Conservation (phyloP, 2,329 filamentous ascomycete genomes). For the Colletotrichum caudatum region DNA sequence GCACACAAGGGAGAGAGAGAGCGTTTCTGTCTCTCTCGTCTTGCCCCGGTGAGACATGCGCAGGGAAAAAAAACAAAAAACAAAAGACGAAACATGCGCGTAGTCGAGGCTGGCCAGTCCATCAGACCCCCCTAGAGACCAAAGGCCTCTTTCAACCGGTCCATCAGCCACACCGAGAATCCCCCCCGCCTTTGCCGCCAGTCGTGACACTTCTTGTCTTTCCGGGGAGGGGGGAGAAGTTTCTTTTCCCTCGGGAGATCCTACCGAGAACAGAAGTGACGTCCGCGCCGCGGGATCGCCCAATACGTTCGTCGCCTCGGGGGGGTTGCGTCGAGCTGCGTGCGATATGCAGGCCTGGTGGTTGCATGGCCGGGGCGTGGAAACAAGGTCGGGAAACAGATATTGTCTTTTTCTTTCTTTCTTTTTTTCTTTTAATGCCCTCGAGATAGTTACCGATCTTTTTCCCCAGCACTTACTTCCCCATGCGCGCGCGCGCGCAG, state of each 20-base stretch:
- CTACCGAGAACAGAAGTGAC: constrained; percentile 41
- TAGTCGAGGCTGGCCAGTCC: constrained; percentile 15
- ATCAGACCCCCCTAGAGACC: not conserved
- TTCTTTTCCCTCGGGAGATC: constrained; percentile 35
- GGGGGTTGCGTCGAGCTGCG: constrained; percentile 14
- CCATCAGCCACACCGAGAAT: constrained; percentile 1
- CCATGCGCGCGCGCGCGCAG: not conserved
- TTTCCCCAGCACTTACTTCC: not conserved
- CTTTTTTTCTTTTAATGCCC: too few species aligned
- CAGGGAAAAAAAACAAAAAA: not conserved
- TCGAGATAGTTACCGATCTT: too few species aligned
- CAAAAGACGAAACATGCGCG: not conserved
- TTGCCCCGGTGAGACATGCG: constrained; percentile 1
- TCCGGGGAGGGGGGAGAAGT: not conserved
- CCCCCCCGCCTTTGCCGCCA: not conserved
- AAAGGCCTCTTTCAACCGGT: not conserved
- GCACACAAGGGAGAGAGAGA: constrained; percentile 11
- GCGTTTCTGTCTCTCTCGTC: not conserved
- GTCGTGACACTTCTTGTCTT: constrained; percentile 22
- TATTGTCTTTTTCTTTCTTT: not conserved
- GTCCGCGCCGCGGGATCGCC: constrained; percentile 37
- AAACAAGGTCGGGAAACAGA: constrained; percentile 2
- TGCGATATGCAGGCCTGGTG: not conserved
- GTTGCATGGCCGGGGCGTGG: not conserved
- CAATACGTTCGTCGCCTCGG: constrained; percentile 20